Evolutionary conservation across 1,139 yeast genomes (phyloP).

Genomic region (Ogataea hybrid): DNA sequence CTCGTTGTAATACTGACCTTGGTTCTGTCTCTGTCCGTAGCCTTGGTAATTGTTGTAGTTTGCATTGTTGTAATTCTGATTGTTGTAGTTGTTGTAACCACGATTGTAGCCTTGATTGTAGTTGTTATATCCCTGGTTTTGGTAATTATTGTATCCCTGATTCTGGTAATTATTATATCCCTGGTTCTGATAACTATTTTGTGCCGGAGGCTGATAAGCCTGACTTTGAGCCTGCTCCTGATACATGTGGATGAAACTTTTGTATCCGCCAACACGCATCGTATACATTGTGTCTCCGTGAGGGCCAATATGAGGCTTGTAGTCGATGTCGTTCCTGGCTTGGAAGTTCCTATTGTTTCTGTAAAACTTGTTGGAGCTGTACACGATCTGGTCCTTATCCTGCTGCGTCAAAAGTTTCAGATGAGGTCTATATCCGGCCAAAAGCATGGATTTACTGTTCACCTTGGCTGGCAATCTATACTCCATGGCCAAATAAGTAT

Average conservation of each 20-base stretch:
- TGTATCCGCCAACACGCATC: constrained; percentile 42
- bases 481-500: constrained; percentile 51
- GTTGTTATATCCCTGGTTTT: constrained; percentile 1
- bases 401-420: constrained; percentile 59
- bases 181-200: constrained; percentile 14
- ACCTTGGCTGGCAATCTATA: constrained; percentile 61
- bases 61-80: neutral
- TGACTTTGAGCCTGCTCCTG: constrained; percentile 21
- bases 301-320: constrained; percentile 33
- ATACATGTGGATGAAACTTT: constrained; percentile 33
- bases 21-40: too few species aligned
- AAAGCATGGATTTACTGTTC: constrained; percentile 74
- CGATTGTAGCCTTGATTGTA: neutral
- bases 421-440: constrained; percentile 75
- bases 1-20: constrained; percentile 6
- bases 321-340: constrained; percentile 35
- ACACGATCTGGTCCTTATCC: constrained; percentile 63
- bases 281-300: constrained; percentile 37
- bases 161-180: constrained; percentile 7
- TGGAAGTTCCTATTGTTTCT: constrained; percentile 31
- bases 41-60: too few species aligned
- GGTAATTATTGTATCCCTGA: constrained; percentile 7
- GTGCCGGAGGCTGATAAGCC: constrained; percentile 11
- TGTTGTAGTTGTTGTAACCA: neutral
- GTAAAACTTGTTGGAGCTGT: constrained; percentile 32